Conservation (phyloP, 495 filamentous ascomycete genomes). For the Hypomontagnella monticulosa region DNA sequence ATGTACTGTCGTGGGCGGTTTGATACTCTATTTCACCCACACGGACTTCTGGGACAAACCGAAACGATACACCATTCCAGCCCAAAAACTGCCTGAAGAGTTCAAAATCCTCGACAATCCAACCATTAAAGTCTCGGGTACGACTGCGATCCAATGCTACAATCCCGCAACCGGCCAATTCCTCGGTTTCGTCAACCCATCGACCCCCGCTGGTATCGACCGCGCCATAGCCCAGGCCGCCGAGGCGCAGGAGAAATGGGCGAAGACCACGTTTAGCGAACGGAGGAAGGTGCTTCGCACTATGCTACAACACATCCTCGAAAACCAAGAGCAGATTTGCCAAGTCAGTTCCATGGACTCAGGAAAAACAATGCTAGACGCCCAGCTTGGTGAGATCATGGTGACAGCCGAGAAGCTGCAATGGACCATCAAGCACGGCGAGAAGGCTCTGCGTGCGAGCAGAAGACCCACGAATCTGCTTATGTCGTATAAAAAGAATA, state of each 20-base stretch:
- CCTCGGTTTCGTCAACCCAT: slow-evolving; percentile 82
- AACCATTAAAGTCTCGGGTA: slow-evolving; percentile 62
- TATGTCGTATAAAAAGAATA: slow-evolving; percentile 95
- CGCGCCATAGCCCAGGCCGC: slow-evolving; percentile 77
- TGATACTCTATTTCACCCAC: slow-evolving; percentile 45
- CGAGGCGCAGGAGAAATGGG: slow-evolving; percentile 83
- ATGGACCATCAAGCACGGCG: slow-evolving; percentile 94
- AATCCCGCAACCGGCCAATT: slow-evolving; percentile 87
- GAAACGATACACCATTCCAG: slow-evolving; percentile 51
- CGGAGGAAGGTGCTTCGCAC: slow-evolving; percentile 83
- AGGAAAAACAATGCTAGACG: slow-evolving; percentile 97
- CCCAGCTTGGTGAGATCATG: slow-evolving; percentile 90
- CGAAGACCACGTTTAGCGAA: slow-evolving; percentile 77
- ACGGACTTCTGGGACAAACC: slow-evolving; percentile 45
- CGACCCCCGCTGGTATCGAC: slow-evolving; percentile 81
- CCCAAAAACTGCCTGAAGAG: slow-evolving; percentile 54
- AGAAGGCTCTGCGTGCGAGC: slow-evolving; percentile 77
- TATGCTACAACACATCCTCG: slow-evolving; percentile 82
- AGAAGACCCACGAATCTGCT: slow-evolving; percentile 82
- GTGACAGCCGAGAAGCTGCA: slow-evolving; percentile 92
- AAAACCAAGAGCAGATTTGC: slow-evolving; percentile 89
- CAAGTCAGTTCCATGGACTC: slow-evolving; percentile 90
- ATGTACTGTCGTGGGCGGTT: slow-evolving; percentile 41
- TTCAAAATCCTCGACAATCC: slow-evolving; percentile 71
- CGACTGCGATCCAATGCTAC: slow-evolving; percentile 82